Evolutionary conservation across 163 green algal species (phyloP).

Genomic region (Trebouxiophyceae sp.): DNA sequence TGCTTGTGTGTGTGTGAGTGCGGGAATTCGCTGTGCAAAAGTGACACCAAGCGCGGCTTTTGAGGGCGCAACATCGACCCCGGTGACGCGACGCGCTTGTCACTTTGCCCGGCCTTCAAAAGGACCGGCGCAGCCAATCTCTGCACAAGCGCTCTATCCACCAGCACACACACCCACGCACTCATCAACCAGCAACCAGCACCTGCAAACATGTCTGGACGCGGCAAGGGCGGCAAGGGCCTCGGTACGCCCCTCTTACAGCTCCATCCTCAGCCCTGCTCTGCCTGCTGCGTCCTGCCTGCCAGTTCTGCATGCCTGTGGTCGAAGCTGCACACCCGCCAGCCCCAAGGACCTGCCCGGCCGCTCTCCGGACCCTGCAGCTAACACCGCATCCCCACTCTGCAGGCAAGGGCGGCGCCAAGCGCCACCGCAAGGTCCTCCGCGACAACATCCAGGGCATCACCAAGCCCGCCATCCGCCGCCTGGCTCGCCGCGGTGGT

Average conservation of each 20-base stretch:
- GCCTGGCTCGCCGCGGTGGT: conserved; percentile 76
- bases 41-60: too few relatives aligned
- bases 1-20: too few relatives aligned
- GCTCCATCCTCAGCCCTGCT: not conserved
- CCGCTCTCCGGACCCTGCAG: too few relatives aligned
- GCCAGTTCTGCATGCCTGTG: not conserved
- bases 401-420: conserved; percentile 62
- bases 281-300: not conserved
- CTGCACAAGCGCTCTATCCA: not conserved
- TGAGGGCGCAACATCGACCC: too few relatives aligned
- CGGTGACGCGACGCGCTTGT: too few relatives aligned
- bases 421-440: conserved; percentile 84
- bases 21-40: too few relatives aligned
- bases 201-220: conserved; percentile 12
- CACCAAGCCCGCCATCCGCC: conserved; percentile 88
- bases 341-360: not conserved
- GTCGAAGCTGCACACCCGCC: not conserved
- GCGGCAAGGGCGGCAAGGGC: conserved; percentile 19
- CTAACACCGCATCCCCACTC: not conserved
- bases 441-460: conserved; percentile 94
- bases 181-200: not conserved
- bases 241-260: conserved; percentile 43
- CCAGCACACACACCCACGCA: not conserved
- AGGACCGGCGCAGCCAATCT: not conserved
- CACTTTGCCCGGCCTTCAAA: too few relatives aligned